Percentiles rank a stretch among this genome's conserved stretches.
These are phyloP conservation scores for Calonectria hongkongensis DNA, from an alignment of 2,329 filamentous ascomycete species.

Conservation along the genomic window DNA sequence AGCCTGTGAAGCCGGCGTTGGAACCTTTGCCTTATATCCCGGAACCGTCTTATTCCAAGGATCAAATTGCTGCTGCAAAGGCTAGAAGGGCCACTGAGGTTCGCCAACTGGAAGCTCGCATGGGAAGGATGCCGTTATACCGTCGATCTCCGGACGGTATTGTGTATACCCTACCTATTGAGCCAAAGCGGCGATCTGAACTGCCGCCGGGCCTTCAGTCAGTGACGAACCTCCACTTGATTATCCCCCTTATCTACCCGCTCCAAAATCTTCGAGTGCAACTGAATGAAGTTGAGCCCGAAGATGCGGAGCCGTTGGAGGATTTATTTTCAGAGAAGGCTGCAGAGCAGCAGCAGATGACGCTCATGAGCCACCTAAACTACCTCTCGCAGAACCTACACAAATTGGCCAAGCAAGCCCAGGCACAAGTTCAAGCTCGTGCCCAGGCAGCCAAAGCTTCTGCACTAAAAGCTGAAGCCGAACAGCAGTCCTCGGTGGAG, in stretches of 20 bases:
- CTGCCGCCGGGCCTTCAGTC: slow-evolving; percentile 77
- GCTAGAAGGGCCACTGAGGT: slow-evolving; percentile 79
- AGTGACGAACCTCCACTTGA: slow-evolving; percentile 79
- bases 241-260: slow-evolving; percentile 83
- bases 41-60: slow-evolving; percentile 71
- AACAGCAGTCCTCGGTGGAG: slow-evolving; percentile 37
- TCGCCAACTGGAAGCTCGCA: slow-evolving; percentile 83
- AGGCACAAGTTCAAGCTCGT: slow-evolving; percentile 45
- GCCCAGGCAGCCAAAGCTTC: slow-evolving; percentile 45
- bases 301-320: slow-evolving; percentile 78
- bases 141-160: slow-evolving; percentile 81
- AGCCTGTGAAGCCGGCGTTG: slow-evolving; percentile 41
- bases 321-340: slow-evolving; percentile 78
- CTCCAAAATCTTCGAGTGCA: slow-evolving; percentile 80
- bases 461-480: slow-evolving; percentile 41
- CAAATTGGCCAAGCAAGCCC: slow-evolving; percentile 74
- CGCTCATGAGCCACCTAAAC: slow-evolving; percentile 84
- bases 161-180: slow-evolving; percentile 81
- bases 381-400: slow-evolving; percentile 84
- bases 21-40: slow-evolving; percentile 60
- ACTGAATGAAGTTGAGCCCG: slow-evolving; percentile 77
- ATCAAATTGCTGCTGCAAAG: slow-evolving; percentile 78
- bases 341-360: slow-evolving; percentile 74
- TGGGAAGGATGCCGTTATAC: slow-evolving; percentile 80
- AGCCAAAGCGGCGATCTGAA: slow-evolving; percentile 76